Evolutionary conservation across 164 flowering plant species (phyloP).

Genomic region (Dillenia turbinata): DNA sequence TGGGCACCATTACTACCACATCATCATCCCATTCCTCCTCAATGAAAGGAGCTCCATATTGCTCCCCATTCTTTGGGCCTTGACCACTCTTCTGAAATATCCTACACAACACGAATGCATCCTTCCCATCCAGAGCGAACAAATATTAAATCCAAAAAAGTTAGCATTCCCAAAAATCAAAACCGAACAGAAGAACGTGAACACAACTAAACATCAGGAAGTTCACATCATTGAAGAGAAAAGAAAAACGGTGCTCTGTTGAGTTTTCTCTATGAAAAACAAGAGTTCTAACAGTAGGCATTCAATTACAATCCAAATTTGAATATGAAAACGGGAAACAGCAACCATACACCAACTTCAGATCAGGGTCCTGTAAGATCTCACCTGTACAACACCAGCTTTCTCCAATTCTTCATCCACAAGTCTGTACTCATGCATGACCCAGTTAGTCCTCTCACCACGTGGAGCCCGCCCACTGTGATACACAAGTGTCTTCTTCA

Average conservation of each 20-base stretch:
- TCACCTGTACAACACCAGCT: constrained; percentile 43
- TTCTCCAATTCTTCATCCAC: constrained; percentile 33
- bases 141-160: background rate
- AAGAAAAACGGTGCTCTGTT: too few relatives aligned
- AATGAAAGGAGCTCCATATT: constrained; percentile 52
- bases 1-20: constrained; percentile 18
- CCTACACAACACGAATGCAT: constrained; percentile 29
- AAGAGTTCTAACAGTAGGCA: too few relatives aligned
- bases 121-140: constrained; percentile 18
- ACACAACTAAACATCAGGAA: too few relatives aligned
- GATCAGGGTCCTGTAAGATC: background rate
- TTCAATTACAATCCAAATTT: too few relatives aligned
- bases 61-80: constrained; percentile 60
- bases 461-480: constrained; percentile 53
- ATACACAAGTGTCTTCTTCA: constrained; percentile 59
- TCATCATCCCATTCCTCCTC: constrained; percentile 61
- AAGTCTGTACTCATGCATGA: constrained; percentile 60
- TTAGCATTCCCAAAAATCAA: background rate
- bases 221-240: too few relatives aligned
- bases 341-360: background rate
- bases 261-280: too few relatives aligned
- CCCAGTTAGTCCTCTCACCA: constrained; percentile 56
- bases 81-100: constrained; percentile 32
- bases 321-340: background rate
- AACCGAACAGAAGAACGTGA: too few relatives aligned